A percentile compares a stretch with the other conserved stretches of the same genome.
These are phyloP conservation scores for Dactylorhiza incarnata DNA, from an alignment of 106 monocot genomes.

Conservation along the genomic window DNA sequence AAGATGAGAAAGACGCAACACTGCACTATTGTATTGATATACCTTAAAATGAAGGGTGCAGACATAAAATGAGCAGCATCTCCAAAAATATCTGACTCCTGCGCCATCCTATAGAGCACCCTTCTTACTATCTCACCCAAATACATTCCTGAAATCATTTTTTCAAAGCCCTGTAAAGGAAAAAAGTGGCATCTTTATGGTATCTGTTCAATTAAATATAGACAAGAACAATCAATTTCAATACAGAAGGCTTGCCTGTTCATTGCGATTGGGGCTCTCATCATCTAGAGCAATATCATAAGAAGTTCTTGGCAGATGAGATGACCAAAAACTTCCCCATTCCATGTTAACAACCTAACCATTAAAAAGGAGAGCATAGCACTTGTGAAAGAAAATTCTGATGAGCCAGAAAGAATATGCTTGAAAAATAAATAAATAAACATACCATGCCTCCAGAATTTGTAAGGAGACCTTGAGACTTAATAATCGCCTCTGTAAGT, in stretches of 20 bases:
- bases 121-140: slow-evolving; percentile 85
- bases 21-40: neutral
- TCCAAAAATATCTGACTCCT: slow-evolving; percentile 74
- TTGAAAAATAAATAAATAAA: neutral
- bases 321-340: slow-evolving; percentile 99
- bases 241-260: slow-evolving; percentile 50
- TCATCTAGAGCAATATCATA: slow-evolving; percentile 87
- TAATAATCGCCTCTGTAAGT: slow-evolving; percentile 59
- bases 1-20: neutral
- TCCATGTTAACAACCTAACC: slow-evolving; percentile 89
- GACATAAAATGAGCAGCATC: slow-evolving; percentile 44
- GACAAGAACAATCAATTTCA: neutral
- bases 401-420: neutral
- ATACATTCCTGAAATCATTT: slow-evolving; percentile 99
- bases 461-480: slow-evolving; percentile 22
- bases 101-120: slow-evolving; percentile 60
- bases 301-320: slow-evolving; percentile 83
- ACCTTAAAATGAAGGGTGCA: slow-evolving; percentile 70
- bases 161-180: slow-evolving; percentile 78
- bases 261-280: slow-evolving; percentile 66
- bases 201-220: neutral
- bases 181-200: neutral
- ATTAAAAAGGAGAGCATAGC: slow-evolving; percentile 1
- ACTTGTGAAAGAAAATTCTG: neutral
- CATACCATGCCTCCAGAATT: slow-evolving; percentile 26